Percentiles rank a stretch among this genome's conserved stretches.
These are phyloP conservation scores for Periconia digitata DNA, from an alignment of 2,329 filamentous ascomycete genomes.

Conservation along the genomic window DNA sequence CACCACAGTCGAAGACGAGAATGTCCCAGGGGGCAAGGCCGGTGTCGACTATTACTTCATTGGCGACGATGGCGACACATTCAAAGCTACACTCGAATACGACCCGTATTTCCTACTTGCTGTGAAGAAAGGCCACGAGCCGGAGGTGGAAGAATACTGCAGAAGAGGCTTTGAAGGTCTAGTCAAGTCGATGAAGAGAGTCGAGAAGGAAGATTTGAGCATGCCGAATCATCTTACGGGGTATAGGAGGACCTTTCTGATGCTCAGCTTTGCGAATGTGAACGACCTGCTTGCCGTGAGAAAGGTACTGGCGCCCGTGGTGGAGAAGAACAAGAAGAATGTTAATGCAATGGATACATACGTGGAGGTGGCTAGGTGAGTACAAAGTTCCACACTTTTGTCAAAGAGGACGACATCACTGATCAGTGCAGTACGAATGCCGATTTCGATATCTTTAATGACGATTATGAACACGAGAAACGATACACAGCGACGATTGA, in stretches of 20 bases:
- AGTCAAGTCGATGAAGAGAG: slow-evolving; percentile 72
- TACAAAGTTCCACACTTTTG: slow-evolving; percentile 19
- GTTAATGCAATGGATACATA: slow-evolving; percentile 98
- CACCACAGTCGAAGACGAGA: slow-evolving; percentile 81
- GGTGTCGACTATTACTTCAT: slow-evolving; percentile 98
- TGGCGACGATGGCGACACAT: slow-evolving; percentile 70
- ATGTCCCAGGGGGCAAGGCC: slow-evolving; percentile 78
- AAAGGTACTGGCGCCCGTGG: slow-evolving; percentile 82
- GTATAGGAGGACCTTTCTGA: slow-evolving; percentile 83
- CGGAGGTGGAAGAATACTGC: slow-evolving; percentile 95
- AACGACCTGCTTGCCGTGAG: slow-evolving; percentile 81
- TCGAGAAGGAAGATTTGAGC: slow-evolving; percentile 90
- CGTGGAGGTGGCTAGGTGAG: slow-evolving; percentile 87
- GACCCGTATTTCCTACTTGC: slow-evolving; percentile 96
- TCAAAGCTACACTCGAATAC: slow-evolving; percentile 95
- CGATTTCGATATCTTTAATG: slow-evolving; percentile 93
- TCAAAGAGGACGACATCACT: neutral
- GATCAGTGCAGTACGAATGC: slow-evolving; percentile 62
- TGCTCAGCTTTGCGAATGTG: slow-evolving; percentile 86
- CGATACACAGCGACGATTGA: slow-evolving; percentile 78
- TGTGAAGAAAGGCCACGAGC: slow-evolving; percentile 82
- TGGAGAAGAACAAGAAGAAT: slow-evolving; percentile 94
- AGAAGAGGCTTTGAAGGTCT: slow-evolving; percentile 77
- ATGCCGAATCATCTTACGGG: slow-evolving; percentile 97
- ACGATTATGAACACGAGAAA: slow-evolving; percentile 80